Evolutionary conservation across 768 basidiomycete genomes (phyloP).

Genomic region (Suillus brevipes): DNA sequence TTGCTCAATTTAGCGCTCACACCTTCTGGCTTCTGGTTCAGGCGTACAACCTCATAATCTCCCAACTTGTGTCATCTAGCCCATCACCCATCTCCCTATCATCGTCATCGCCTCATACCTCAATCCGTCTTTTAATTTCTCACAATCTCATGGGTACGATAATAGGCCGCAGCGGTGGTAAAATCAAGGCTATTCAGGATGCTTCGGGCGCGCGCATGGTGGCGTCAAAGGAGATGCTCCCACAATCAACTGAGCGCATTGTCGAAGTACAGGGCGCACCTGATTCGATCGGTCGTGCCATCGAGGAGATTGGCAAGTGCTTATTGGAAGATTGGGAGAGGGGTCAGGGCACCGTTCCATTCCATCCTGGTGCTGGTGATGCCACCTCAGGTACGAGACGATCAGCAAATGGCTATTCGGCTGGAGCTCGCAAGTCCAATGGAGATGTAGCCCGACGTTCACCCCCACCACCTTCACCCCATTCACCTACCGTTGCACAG

Average conservation of each 20-base stretch:
- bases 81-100: slow-evolving; percentile 71
- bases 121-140: slow-evolving; percentile 95
- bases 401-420: slow-evolving; percentile 49
- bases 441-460: slow-evolving; percentile 53
- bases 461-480: slow-evolving; percentile 35
- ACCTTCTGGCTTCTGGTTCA: slow-evolving; percentile 33
- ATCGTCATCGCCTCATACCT: slow-evolving; percentile 68
- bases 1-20: slow-evolving; percentile 9
- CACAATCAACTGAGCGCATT: slow-evolving; percentile 98
- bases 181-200: slow-evolving; percentile 99
- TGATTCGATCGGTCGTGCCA: slow-evolving; percentile 89
- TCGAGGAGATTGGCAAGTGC: slow-evolving; percentile 95
- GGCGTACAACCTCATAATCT: slow-evolving; percentile 95
- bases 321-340: slow-evolving; percentile 97
- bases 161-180: slow-evolving; percentile 93
- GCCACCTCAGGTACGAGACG: slow-evolving; percentile 59
- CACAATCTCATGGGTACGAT: slow-evolving; percentile 99
- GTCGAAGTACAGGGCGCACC: slow-evolving; percentile 96
- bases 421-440: slow-evolving; percentile 60
- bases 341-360: slow-evolving; percentile 89
- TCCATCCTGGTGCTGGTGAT: slow-evolving; percentile 88
- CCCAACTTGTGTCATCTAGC: slow-evolving; percentile 82
- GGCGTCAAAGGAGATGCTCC: slow-evolving; percentile 98
- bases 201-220: slow-evolving; percentile 96
- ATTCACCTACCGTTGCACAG: slow-evolving; percentile 49